A percentile compares a stretch with the other conserved stretches of the same genome.
phyloP scores from a whole-genome alignment of 495 filamentous ascomycete species.

The Rostrohypoxylon terebratum region DNA sequence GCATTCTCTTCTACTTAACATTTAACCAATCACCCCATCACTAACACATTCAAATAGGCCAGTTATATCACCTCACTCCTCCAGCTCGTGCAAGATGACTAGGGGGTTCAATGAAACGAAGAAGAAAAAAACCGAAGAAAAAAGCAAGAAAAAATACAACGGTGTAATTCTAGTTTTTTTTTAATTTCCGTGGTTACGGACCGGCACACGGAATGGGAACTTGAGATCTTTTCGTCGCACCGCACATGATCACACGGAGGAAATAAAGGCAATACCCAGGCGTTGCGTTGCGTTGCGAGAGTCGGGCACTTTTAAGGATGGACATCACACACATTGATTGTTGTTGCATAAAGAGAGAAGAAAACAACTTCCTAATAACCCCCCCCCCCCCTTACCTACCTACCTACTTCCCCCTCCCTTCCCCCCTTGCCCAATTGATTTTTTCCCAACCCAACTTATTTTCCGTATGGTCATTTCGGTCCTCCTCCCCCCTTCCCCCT shows the following conservation, averaged over 20 bases:
- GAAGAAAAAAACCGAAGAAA: not conserved
- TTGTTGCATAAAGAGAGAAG: not conserved
- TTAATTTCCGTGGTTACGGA: conserved; percentile 1
- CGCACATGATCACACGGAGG: conserved; percentile 21
- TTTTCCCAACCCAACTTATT: not conserved
- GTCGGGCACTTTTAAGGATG: conserved; percentile 5
- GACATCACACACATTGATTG: too few relatives aligned
- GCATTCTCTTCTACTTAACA: not conserved
- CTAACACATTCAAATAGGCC: conserved; percentile 39
- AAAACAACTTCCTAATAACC: not conserved
- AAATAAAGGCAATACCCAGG: conserved; percentile 38
- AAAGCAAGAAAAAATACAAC: not conserved
- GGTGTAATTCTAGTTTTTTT: not conserved
- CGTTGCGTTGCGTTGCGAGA: conserved; percentile 31
- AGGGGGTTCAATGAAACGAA: not conserved
- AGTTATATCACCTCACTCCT: conserved; percentile 48
- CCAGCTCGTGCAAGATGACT: conserved; percentile 50
- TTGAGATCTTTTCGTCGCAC: conserved; percentile 7
- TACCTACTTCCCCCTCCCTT: not conserved
- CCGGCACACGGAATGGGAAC: conserved; percentile 13
- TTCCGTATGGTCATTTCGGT: not conserved
- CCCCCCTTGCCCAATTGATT: not conserved
- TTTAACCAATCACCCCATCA: not conserved
- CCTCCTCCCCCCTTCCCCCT: not conserved
- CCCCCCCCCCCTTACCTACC: too few relatives aligned